Evolutionary conservation across 1,284 basidiomycete genomes (phyloP).

Genomic region (Trichosporon coremiiforme): DNA sequence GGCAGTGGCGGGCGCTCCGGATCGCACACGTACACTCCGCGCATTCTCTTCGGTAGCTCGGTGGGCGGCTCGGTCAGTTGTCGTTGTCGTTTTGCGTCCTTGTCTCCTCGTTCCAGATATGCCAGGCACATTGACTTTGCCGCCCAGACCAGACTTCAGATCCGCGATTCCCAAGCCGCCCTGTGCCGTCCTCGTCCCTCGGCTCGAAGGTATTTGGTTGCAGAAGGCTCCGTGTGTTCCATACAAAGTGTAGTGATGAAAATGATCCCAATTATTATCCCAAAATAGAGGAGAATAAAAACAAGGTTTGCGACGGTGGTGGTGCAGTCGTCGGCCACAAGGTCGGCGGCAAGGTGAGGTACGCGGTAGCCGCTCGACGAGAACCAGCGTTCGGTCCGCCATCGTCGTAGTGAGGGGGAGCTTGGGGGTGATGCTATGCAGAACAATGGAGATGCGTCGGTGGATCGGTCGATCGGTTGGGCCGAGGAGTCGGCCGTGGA

Average conservation of each 20-base stretch:
- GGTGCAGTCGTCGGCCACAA: too few relatives aligned
- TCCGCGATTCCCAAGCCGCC: not conserved
- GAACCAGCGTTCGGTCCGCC: too few relatives aligned
- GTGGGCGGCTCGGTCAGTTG: slow-evolving; percentile 11
- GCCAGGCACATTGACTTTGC: not conserved
- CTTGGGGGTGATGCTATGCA: not conserved
- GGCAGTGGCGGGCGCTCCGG: not conserved
- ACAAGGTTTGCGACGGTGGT: not conserved
- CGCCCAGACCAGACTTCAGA: not conserved
- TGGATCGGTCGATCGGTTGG: not conserved
- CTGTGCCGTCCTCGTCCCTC: not conserved
- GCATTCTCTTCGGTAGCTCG: not conserved
- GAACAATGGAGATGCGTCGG: slow-evolving; percentile 7
- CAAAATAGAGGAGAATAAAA: slow-evolving; percentile 5
- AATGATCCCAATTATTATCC: slow-evolving; percentile 7
- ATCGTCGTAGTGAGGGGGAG: not conserved
- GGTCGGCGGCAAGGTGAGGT: not conserved
- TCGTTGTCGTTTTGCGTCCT: not conserved
- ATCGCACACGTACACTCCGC: not conserved
- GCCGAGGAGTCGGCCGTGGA: not conserved
- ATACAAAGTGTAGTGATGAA: slow-evolving; percentile 7
- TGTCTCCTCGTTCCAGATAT: not conserved
- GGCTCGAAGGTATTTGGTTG: not conserved
- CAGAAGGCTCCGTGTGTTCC: slow-evolving; percentile 12
- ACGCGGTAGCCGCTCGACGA: not conserved